Percentiles rank a stretch among this genome's conserved stretches.
Evolutionary conservation across 805 yeast genomes (phyloP).

Genomic region (Candida golubevii): DNA sequence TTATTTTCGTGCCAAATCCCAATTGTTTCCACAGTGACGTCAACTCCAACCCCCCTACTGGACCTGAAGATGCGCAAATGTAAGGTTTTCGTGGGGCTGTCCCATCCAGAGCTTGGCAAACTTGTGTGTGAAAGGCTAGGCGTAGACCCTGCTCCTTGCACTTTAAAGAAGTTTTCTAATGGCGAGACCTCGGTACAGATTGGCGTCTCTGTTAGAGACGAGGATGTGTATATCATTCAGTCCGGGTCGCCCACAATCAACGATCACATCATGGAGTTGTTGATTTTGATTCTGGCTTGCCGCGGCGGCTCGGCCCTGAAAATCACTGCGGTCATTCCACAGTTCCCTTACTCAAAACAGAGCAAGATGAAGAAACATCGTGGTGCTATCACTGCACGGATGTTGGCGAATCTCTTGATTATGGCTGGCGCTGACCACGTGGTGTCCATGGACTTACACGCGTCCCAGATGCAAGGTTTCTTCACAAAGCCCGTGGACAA

Average conservation of each 20-base stretch:
- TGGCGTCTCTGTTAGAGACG: constrained; percentile 93
- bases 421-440: constrained; percentile 99
- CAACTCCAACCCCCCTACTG: background rate
- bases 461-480: constrained; percentile 99
- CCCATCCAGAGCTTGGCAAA: constrained; percentile 92
- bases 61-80: constrained; percentile 80
- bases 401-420: constrained; percentile 89
- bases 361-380: constrained; percentile 98
- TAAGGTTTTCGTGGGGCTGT: constrained; percentile 92
- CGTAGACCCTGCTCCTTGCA: constrained; percentile 89
- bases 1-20: too few species aligned
- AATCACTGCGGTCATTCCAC: constrained; percentile 95
- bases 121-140: constrained; percentile 89
- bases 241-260: constrained; percentile 84
- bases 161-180: constrained; percentile 87
- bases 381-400: constrained; percentile 97
- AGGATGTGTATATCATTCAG: constrained; percentile 86
- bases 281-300: constrained; percentile 91
- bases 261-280: constrained; percentile 93
- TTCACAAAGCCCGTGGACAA: constrained; percentile 97
- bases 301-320: constrained; percentile 98
- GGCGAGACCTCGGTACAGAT: constrained; percentile 97
- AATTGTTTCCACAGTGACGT: background rate
- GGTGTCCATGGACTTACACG: constrained; percentile 93
- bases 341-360: constrained; percentile 91